These are phyloP conservation scores for Pythium rhizo-oryzae DNA, from an alignment of 352 stramenopile genomes.

Conservation along the genomic window DNA sequence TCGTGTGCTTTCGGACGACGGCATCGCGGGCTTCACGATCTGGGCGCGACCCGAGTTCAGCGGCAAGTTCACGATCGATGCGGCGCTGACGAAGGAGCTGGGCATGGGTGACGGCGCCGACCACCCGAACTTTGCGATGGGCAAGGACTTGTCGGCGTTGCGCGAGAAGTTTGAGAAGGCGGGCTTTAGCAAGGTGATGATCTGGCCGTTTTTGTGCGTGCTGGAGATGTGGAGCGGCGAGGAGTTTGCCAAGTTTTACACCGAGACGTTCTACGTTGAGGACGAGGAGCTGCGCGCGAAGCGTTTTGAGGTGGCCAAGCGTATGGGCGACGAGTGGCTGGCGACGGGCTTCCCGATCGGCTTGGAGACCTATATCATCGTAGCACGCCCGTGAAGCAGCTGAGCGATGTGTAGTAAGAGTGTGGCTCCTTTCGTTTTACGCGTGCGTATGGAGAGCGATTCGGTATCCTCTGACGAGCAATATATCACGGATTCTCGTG, in stretches of 20 bases:
- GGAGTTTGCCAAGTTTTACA: constrained; percentile 45
- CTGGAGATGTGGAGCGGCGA: constrained; percentile 52
- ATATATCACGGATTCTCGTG: too few species aligned
- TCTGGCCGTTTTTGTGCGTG: constrained; percentile 59
- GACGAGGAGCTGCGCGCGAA: constrained; percentile 36
- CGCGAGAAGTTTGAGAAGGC: constrained; percentile 33
- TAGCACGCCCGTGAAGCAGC: constrained; percentile 30
- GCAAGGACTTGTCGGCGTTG: constrained; percentile 44
- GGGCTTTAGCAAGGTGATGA: constrained; percentile 40
- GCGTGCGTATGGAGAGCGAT: too few species aligned
- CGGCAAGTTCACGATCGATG: constrained; percentile 40
- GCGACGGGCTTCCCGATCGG: constrained; percentile 51
- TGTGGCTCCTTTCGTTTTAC: neutral
- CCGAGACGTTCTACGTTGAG: constrained; percentile 31
- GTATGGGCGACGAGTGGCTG: constrained; percentile 53
- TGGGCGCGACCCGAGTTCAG: constrained; percentile 52
- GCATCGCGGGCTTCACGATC: constrained; percentile 59
- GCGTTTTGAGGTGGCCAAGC: constrained; percentile 37
- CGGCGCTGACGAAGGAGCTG: constrained; percentile 34
- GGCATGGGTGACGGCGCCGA: constrained; percentile 34
- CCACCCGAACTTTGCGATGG: constrained; percentile 49
- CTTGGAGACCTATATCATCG: constrained; percentile 57
- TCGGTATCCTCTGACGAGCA: too few species aligned
- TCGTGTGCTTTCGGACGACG: constrained; percentile 41
- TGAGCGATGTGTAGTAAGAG: too few species aligned